Base-by-base conservation (phyloP, 371 early-diverging fungal species). In the Mucor mucedo region DNA sequence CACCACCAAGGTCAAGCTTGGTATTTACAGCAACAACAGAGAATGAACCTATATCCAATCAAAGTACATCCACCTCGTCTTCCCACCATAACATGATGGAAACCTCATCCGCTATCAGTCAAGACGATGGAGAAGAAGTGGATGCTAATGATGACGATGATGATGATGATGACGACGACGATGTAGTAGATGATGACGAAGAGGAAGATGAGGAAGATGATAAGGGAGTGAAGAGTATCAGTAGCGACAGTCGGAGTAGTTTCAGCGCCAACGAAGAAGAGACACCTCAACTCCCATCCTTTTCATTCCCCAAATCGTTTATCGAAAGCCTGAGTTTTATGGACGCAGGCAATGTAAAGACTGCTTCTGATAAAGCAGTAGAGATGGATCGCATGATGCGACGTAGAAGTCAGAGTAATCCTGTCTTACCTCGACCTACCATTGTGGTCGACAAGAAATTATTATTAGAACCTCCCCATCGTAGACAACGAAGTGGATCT, bases 331-430 rank as follows among this genome's bases (percentile, higher is more conserved):
- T 59, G 9, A 13, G 38, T 3, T 59, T 59, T 39, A 59, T 49
- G 59, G 50, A 59, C 13, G 13, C 38, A 27, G 33, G 13, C 29
- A 44, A 55, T 21, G 55, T 57, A 14, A 52, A 47, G 10, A 40
- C 35, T 3, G 60, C 42, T 0, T 60, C 60, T 5, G 52, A 45
- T 16, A 66, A 66, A 39, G 66, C 60, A 6, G 66, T 57, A 0
- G 59, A 69, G 40, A 44, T 62, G 60, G 63, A 70, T 29, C 33
- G 64, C n/a, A 58, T 70, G 3, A 52, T 66, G 52, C 63, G 74
- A 21, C 72, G 76, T n/a, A 44, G 76, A 49, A 69, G 72, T 54
- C 69, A 66, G 50, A 75, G 76, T 50, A 66, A 75, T 41, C 76
- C 76, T 3, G 62, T 69, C 3, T 41, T 65, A 28, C 70, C 72